These are phyloP conservation scores for Nannochloris sp. DNA, from an alignment of 139 green algal species.

Conservation along the genomic window DNA sequence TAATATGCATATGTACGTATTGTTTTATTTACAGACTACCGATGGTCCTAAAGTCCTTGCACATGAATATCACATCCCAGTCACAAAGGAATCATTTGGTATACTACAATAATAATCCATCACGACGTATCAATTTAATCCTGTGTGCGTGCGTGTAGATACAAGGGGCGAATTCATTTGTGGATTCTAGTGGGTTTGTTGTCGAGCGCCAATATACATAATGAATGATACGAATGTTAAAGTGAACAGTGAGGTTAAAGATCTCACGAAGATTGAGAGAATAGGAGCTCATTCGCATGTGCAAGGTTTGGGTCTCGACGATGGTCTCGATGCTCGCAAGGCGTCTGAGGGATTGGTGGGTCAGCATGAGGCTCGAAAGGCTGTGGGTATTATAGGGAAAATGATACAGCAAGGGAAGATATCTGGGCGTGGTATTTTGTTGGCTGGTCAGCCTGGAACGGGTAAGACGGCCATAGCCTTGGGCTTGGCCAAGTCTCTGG, in stretches of 20 bases:
- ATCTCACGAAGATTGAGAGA: slow-evolving; percentile 93
- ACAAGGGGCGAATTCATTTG: no score
- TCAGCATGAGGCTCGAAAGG: slow-evolving; percentile 79
- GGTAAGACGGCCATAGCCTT: slow-evolving; percentile 97
- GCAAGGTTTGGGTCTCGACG: slow-evolving; percentile 91
- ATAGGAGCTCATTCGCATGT: slow-evolving; percentile 98
- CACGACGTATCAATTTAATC: no score
- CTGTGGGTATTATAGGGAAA: slow-evolving; percentile 84
- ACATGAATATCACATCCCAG: no score
- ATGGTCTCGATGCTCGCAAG: slow-evolving; percentile 78
- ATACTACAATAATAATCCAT: no score
- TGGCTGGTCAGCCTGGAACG: slow-evolving; percentile 92
- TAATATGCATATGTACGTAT: no score
- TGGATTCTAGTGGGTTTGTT: no score
- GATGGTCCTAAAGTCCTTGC: no score
- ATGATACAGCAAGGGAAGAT: slow-evolving; percentile 98
- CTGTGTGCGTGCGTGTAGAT: no score
- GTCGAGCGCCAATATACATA: neutral
- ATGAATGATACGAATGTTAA: slow-evolving; percentile 44
- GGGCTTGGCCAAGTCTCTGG: slow-evolving; percentile 91
- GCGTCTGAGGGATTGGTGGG: slow-evolving; percentile 97
- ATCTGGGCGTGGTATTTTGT: slow-evolving; percentile 84
- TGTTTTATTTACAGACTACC: no score
- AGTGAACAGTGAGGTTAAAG: slow-evolving; percentile 71
- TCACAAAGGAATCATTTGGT: no score